A percentile compares a stretch with the other conserved stretches of the same genome.
These are phyloP conservation scores for Sodiomyces alkalinus DNA, from an alignment of 2,329 filamentous ascomycete genomes.

Conservation along the genomic window DNA sequence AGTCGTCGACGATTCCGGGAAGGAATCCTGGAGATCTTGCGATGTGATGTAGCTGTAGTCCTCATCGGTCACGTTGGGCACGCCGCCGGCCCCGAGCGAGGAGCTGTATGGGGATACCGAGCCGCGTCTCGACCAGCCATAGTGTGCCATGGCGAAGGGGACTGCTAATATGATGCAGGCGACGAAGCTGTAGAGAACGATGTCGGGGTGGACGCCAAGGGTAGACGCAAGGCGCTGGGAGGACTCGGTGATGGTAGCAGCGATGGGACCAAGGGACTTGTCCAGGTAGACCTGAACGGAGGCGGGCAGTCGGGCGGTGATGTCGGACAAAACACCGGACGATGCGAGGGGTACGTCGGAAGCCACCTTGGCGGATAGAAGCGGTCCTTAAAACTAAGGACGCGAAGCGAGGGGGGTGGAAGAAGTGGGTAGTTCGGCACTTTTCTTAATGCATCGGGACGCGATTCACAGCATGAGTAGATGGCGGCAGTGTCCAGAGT, in stretches of 20 bases:
- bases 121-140: constrained; percentile 32
- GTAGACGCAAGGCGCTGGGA: constrained; percentile 36
- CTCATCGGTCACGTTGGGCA: constrained; percentile 53
- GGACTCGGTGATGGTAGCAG: constrained; percentile 29
- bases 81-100: constrained; percentile 24
- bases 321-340: constrained; percentile 46
- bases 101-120: constrained; percentile 38
- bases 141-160: constrained; percentile 38
- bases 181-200: constrained; percentile 34
- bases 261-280: constrained; percentile 32
- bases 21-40: constrained; percentile 44
- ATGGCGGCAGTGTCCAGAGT: no score
- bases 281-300: constrained; percentile 38
- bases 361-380: constrained; percentile 42
- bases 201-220: constrained; percentile 30
- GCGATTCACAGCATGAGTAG: no score
- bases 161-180: constrained; percentile 31
- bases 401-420: constrained; percentile 2
- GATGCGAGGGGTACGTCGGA: constrained; percentile 44
- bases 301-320: constrained; percentile 32
- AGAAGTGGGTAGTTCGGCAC: background rate
- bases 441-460: background rate
- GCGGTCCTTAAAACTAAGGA: constrained; percentile 10
- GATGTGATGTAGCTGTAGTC: constrained; percentile 78
- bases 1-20: constrained; percentile 18